phyloP scores from a whole-genome alignment of 305 asterid genomes.

The Fraxinus nigra region DNA sequence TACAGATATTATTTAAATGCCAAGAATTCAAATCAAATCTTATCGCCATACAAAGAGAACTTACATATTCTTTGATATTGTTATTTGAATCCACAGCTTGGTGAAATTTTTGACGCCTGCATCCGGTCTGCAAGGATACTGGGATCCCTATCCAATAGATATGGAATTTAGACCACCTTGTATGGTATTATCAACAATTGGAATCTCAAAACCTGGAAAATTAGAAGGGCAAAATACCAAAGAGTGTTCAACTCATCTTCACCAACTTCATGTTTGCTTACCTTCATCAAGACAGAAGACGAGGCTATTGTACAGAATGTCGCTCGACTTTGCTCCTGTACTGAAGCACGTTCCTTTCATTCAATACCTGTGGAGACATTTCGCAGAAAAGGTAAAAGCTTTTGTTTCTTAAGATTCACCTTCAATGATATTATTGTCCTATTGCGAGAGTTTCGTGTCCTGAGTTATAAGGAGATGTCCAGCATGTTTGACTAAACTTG shows the following conservation, averaged over 20 bases:
- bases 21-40: neutral
- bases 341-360: slow-evolving; percentile 77
- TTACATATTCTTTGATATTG: neutral
- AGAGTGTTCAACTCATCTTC: slow-evolving; percentile 83
- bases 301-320: slow-evolving; percentile 83
- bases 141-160: slow-evolving; percentile 96
- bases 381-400: slow-evolving; percentile 65
- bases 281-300: slow-evolving; percentile 81
- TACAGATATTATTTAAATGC: neutral
- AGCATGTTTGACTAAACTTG: neutral
- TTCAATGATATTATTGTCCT: neutral
- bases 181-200: slow-evolving; percentile 84
- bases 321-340: slow-evolving; percentile 85
- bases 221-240: slow-evolving; percentile 74
- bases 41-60: neutral
- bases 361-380: slow-evolving; percentile 77
- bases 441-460: neutral
- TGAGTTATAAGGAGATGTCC: neutral
- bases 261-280: slow-evolving; percentile 85
- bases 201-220: slow-evolving; percentile 88
- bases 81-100: slow-evolving; percentile 53
- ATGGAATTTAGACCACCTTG: slow-evolving; percentile 96
- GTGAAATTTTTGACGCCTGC: slow-evolving; percentile 81
- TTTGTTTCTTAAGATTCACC: neutral
- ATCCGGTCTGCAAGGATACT: slow-evolving; percentile 82